Base-by-base conservation (phyloP, 352 stramenopile genomes). In the Phytophthora europaea region DNA sequence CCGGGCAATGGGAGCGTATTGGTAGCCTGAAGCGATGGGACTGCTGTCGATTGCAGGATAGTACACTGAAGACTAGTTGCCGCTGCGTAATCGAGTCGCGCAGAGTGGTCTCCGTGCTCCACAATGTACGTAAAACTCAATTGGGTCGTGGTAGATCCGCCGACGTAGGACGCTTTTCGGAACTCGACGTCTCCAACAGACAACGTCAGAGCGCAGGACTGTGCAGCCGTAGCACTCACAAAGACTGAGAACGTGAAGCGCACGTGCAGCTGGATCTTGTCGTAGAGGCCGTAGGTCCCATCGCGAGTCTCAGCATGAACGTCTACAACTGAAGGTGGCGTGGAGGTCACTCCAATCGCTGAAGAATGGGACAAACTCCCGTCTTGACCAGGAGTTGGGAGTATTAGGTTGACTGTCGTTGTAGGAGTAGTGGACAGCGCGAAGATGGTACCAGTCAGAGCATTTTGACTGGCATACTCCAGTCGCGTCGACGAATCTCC, bases 91-190 rank as follows among this genome's bases (percentile, higher is more conserved):
- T 89, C 88, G 2, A 96, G 76, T 3, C 54, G 67, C 0, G 79
- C 66, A 0, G 84, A 61, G 5, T 76, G 81, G 61, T 96, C 90
- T 2, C 82, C 85, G 2, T 28, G 6, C 13, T 70, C 57, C 2
- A 97, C 73, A 1, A 45, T 74, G 62, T 94, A 95, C 20, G 68
- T 58, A 58, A 97, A 97, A 8, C 82, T 67, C 0, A 95, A 67
- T 9, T 65, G 47, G 6, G 67, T 65, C 0, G 87, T 88, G 0
- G 71, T 78, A 1, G 80, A 88, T 3, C 88, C 88, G 6, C 88
- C 84, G 22, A 73, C 43, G 43, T 91, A 94, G 1, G 33, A 28
- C 0, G 90, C 88, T 31, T 65, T 65, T 10, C 78, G 57, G 18
- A 73, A 60, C n/a, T 73, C 68, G 7, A 64, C 70, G 16, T 79